Evolutionary conservation across 495 filamentous ascomycete species (phyloP).

Genomic region (Sordaria brevicollis): DNA sequence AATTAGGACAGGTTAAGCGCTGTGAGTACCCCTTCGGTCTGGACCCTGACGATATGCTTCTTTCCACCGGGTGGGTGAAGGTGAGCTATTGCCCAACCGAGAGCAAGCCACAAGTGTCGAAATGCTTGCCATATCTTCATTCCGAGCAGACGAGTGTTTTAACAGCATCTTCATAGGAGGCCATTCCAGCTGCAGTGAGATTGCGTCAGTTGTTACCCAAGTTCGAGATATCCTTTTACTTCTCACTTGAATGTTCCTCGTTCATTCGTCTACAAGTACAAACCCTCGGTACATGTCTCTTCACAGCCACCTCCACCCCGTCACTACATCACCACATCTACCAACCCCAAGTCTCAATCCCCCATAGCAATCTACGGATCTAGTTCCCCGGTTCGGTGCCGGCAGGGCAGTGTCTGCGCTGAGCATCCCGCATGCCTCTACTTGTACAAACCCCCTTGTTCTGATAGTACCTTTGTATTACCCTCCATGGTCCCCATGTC

Average conservation of each 20-base stretch:
- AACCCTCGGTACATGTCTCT: not conserved
- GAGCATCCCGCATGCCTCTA: not conserved
- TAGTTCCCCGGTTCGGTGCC: not conserved
- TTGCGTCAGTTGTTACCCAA: not conserved
- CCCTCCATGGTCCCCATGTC: not conserved
- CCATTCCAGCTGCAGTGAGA: not conserved
- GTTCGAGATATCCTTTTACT: not conserved
- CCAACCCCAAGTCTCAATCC: not conserved
- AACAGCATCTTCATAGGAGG: not conserved
- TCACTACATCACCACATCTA: not conserved
- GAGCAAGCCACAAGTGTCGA: not conserved
- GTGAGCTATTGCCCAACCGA: not conserved
- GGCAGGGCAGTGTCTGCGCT: not conserved
- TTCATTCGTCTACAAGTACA: not conserved
- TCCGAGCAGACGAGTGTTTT: not conserved
- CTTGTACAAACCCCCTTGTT: not conserved
- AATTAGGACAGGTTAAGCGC: not conserved
- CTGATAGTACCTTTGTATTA: not conserved
- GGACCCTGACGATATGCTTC: not conserved
- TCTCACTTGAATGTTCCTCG: not conserved
- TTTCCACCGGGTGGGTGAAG: not conserved
- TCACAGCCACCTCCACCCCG: not conserved
- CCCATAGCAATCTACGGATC: not conserved
- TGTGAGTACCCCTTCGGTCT: not conserved
- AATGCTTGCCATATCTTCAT: not conserved